These are phyloP conservation scores for Plasmodium inui DNA, from an alignment of 169 alveolate genomes.

Conservation along the genomic window DNA sequence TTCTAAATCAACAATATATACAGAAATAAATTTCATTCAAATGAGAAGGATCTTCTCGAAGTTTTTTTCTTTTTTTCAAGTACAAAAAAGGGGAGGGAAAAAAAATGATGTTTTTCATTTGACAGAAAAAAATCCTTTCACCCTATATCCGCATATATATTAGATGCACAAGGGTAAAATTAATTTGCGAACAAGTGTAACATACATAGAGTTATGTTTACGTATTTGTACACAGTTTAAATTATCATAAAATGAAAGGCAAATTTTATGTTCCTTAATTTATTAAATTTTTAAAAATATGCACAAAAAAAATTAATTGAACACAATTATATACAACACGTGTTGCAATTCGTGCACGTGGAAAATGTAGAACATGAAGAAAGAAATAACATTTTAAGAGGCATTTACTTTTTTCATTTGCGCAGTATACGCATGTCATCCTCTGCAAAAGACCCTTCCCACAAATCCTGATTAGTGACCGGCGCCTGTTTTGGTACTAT, in stretches of 20 bases:
- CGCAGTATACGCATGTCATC: background rate
- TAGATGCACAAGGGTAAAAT: background rate
- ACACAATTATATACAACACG: background rate
- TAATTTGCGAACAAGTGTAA: background rate
- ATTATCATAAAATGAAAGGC: constrained; percentile 4
- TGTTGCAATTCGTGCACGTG: background rate
- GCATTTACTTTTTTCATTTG: background rate
- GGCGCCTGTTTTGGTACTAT: background rate
- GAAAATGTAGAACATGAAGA: background rate
- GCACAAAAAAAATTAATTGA: background rate
- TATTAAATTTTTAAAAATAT: background rate
- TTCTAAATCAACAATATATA: background rate
- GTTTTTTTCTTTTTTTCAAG: background rate
- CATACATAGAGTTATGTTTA: background rate
- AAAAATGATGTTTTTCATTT: background rate
- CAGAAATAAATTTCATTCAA: background rate
- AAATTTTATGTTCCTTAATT: background rate
- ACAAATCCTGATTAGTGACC: background rate
- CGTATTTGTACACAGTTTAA: background rate
- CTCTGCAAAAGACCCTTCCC: background rate
- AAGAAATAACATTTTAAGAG: background rate
- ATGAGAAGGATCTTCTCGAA: background rate
- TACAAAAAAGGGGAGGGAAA: background rate
- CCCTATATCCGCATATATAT: background rate
- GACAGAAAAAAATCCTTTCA: background rate